Evolutionary conservation across 768 basidiomycete species (phyloP).

Genomic region (Leccinellum luteum): DNA sequence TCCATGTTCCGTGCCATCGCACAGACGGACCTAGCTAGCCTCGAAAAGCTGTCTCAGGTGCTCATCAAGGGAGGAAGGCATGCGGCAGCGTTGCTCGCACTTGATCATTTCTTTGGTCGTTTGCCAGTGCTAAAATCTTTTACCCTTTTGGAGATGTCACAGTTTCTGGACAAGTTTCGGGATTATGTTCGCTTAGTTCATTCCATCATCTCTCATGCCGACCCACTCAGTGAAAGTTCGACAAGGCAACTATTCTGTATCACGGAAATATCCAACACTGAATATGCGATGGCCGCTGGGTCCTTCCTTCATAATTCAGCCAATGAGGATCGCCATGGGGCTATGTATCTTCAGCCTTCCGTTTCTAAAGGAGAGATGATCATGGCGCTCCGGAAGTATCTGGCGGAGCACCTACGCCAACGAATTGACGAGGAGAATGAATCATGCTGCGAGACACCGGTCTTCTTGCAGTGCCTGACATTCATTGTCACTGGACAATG

Average conservation of each 20-base stretch:
- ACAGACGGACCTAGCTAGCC: conserved; percentile 17
- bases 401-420: conserved; percentile 29
- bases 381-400: conserved; percentile 17
- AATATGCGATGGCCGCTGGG: conserved; percentile 5
- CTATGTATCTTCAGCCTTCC: not conserved
- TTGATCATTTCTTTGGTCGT: conserved; percentile 7
- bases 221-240: conserved; percentile 4
- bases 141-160: conserved; percentile 16
- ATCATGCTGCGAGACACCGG: conserved; percentile 26
- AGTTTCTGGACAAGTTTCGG: conserved; percentile 4
- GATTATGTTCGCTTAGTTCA: conserved; percentile 7
- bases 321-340: not conserved
- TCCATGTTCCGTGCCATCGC: conserved; percentile 36
- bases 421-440: conserved; percentile 34
- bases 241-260: conserved; percentile 32
- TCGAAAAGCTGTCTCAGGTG: conserved; percentile 31
- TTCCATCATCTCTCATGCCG: not conserved
- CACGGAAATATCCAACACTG: conserved; percentile 5
- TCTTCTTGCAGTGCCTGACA: conserved; percentile 41
- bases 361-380: conserved; percentile 21
- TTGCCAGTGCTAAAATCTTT: conserved; percentile 20
- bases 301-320: conserved; percentile 10
- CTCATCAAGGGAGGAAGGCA: conserved; percentile 22
- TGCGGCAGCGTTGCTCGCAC: conserved; percentile 6
- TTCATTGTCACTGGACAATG: conserved; percentile 36